Evolutionary conservation across 257 asterid genomes (phyloP).

Genomic region (Lycium ferocissimum): DNA sequence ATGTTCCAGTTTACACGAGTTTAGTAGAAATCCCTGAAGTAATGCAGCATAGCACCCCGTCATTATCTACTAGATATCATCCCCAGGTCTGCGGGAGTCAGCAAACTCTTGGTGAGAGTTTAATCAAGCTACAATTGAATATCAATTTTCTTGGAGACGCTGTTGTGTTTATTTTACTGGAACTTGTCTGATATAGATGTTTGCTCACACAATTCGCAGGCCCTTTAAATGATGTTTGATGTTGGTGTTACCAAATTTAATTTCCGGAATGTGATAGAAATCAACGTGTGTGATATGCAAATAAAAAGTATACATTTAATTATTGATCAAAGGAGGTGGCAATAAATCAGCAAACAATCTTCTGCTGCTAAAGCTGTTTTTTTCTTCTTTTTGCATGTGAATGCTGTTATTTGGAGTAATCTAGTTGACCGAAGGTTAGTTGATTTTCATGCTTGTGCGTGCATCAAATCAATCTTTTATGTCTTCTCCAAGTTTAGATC

Average conservation of each 20-base stretch:
- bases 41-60: slow-evolving; percentile 74
- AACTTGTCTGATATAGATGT: background rate
- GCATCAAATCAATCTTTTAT: slow-evolving; percentile 19
- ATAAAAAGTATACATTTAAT: background rate
- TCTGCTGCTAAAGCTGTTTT: background rate
- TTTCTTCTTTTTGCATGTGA: background rate
- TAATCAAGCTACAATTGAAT: background rate
- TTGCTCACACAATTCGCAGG: background rate
- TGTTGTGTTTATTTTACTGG: background rate
- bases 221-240: background rate
- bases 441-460: background rate
- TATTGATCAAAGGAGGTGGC: background rate
- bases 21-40: slow-evolving; percentile 67
- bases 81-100: slow-evolving; percentile 90
- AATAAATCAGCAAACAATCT: slow-evolving; percentile 2
- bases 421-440: background rate
- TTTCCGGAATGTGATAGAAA: background rate
- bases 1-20: slow-evolving; percentile 78
- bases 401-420: background rate
- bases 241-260: background rate
- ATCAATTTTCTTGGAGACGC: slow-evolving; percentile 2
- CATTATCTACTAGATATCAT: slow-evolving; percentile 83
- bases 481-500: slow-evolving; percentile 11
- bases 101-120: slow-evolving; percentile 80
- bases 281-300: background rate